Base-by-base conservation (phyloP, 306 rosid species). In the Lathyrus tuberosus region DNA sequence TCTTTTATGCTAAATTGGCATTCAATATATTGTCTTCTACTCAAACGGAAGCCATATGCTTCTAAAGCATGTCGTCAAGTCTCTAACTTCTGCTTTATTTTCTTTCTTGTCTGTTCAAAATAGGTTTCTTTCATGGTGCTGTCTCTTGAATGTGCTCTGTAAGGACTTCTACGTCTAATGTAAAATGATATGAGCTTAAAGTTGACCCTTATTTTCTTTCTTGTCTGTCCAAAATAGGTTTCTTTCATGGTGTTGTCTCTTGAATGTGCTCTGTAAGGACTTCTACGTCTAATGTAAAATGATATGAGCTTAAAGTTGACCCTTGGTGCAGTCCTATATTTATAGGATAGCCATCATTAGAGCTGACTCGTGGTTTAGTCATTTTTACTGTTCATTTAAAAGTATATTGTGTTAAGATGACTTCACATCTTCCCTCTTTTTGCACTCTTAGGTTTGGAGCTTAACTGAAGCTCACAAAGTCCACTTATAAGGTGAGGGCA, bases 161-260 rank as follows among this genome's bases (percentile, higher is more conserved):
- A 44, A 44, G n/a, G 49, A 44, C n/a, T 13, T 44, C 17, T 15
- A 44, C 14, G n/a, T 44, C 49, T 44, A 44, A 44, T 44, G 49
- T 44, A 44, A 44, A 14, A 44, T 12, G 49, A 44, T 35, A 44
- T 14, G 49, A 15, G 49, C 17, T 13, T 12, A 44, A 44, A 13
- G 49, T 44, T 44, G 49, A 44, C 49, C 44, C 49, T 44, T 44
- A n/a, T n/a, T n/a, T n/a, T n/a, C n/a, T n/a, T n/a, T n/a, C n/a
- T n/a, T n/a, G n/a, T n/a, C n/a, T n/a, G 47, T 11, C 5, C 47
- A 42, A 12, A 42, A 42, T 11, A 12, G 5, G 15, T n/a, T n/a
- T n/a, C n/a, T 42, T n/a, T 42, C 47, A 42, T 3, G 12, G 15
- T 42, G 47, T 5, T 12, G 47, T 4, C 47, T 11, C 15, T 3